Base-by-base conservation (phyloP, 306 rosid species). In the Castanea mollissima region DNA sequence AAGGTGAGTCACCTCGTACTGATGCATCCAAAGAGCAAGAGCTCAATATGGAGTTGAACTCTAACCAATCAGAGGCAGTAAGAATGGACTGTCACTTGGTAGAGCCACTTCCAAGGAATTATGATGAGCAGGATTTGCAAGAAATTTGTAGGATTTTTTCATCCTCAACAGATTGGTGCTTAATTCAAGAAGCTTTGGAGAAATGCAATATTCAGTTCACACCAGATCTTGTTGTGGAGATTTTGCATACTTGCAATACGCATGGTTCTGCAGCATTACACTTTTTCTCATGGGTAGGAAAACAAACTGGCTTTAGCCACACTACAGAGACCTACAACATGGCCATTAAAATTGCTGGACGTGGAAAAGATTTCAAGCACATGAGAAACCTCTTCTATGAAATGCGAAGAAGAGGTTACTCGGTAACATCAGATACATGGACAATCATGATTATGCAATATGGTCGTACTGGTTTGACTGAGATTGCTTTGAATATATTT, bases 391-490 rank as follows among this genome's bases (percentile, higher is more conserved):
- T 94, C 35, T 91, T 90, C 83, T 90, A 81, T 4, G 97, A 88
- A 78, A 94, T 92, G 99, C 86, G 89, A 86, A 87, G 99, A 89
- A 92, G 89, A 74, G 79, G 71, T 55, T 81, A 69, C 84, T 71
- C 79, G 6, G 78, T 89, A 74, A 90, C 93, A 21, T 73, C 97
- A 51, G 93, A 94, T 75, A 92, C 99, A 78, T 94, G 99, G 99
- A 92, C 99, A 56, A 92, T 92, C 80, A 88, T 92, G 93, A 90
- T 94, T 55, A 84, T 91, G 95, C 93, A 82, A 77, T 94, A 92
- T 8, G 97, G 97, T 74, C 93, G 99, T 38, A 87, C 86, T 21
- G 99, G 99, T 64, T 82, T 94, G 67, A 94, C 99, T 0, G 82
- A 92, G 73, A 87, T 91, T 83, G 97, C 97, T 68, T 68, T 87